Base-by-base conservation (phyloP, 2,329 filamentous ascomycete genomes). In the Dactylonectria estremocensis region DNA sequence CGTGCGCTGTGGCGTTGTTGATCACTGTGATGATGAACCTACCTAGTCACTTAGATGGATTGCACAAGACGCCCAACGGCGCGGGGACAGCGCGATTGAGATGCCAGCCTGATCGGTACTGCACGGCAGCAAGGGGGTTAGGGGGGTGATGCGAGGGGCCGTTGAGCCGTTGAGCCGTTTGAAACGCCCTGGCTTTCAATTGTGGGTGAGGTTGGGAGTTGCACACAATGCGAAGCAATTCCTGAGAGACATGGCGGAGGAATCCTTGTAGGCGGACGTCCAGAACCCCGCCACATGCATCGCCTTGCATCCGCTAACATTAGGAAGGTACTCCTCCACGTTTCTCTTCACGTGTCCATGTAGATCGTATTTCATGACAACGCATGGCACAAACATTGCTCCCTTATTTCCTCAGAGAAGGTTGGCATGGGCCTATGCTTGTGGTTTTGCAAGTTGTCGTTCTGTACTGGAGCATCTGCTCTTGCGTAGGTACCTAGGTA, bases 271-370 rank as follows among this genome's bases (percentile, higher is more conserved):
- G 45, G 45, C 28, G 28, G 46, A 46, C 45, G 5, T 6, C 9
- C 50, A 22, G 57, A 54, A 55, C 63, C 63, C 63, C 63, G 63
- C 50, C 54, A 52, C 28, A 35, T 61, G 56, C 63, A 65, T 65
- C 43, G 14, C 13, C 16, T n/a, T 16, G 40, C 16, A 16, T n/a
- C 40, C 14, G 7, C 40, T 8, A 43, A 43, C 40, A n/a, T n/a
- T 14, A 43, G 7, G 40, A n/a, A n/a, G 5, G 24, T 28, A 28
- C 24, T 28, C 24, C 24, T 28, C 24, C 24, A 28, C 7, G 24
- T 28, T 28, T 28, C 24, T 28, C 24, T 28, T 28, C 24, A 28
- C 40, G 16, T n/a, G 5, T n/a, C 14, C 3, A n/a, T 43, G 5
- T 5, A 7, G 16, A 14, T n/a, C 7, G n/a, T n/a, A n/a, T n/a